phyloP scores from a whole-genome alignment of 2,329 filamentous ascomycete species.

The Diaporthe aspalathi region DNA sequence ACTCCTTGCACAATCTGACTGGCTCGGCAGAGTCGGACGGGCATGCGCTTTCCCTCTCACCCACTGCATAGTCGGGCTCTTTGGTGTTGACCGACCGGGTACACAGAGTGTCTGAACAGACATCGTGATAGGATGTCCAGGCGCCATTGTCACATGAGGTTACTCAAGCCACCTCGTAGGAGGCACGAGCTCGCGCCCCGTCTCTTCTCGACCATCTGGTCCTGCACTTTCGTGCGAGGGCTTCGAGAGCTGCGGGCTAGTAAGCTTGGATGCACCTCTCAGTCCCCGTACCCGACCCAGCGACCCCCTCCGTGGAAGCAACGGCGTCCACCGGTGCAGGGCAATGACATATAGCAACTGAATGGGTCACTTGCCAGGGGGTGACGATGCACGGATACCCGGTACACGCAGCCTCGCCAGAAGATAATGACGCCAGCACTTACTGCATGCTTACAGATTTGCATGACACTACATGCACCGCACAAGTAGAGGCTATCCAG shows the following conservation, averaged over 20 bases:
- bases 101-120: conserved; percentile 9
- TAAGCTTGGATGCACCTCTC: neutral
- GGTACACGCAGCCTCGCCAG: conserved; percentile 27
- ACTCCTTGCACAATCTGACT: conserved; percentile 13
- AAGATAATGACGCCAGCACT: conserved; percentile 15
- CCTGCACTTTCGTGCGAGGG: conserved; percentile 10
- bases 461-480: conserved; percentile 16
- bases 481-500: neutral
- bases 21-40: conserved; percentile 11
- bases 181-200: conserved; percentile 2
- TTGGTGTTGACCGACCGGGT: conserved; percentile 4
- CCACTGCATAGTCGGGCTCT: conserved; percentile 9
- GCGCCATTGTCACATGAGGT: conserved; percentile 9
- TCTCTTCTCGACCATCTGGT: neutral
- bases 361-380: neutral
- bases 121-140: conserved; percentile 20
- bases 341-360: neutral
- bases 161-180: neutral
- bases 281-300: neutral
- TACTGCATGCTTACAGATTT: conserved; percentile 22
- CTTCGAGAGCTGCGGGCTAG: conserved; percentile 10
- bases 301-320: neutral
- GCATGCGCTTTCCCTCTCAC: neutral
- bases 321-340: neutral
- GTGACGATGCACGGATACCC: conserved; percentile 3